phyloP scores from a whole-genome alignment of 345 rosid species.

The Gossypium australe region DNA sequence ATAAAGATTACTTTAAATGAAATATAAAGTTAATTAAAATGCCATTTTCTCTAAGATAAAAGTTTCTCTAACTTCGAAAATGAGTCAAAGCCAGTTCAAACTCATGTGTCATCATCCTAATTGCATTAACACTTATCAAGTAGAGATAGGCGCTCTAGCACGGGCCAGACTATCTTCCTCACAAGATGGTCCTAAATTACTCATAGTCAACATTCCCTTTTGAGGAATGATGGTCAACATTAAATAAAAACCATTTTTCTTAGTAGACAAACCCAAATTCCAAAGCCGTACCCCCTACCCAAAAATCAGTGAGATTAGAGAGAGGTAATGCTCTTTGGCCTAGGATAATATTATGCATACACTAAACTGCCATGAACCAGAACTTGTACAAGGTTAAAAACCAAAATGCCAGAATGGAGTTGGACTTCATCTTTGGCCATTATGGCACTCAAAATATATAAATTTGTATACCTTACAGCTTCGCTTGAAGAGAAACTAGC shows the following conservation, averaged over 20 bases:
- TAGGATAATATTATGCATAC: neutral
- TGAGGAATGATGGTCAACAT: neutral
- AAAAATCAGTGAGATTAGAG: neutral
- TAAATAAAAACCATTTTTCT: neutral
- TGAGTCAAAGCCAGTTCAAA: neutral
- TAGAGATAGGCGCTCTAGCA: neutral
- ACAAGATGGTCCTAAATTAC: neutral
- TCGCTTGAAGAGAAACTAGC: neutral
- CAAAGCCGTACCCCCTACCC: neutral
- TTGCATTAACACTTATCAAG: constrained; percentile 4
- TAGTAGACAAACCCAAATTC: neutral
- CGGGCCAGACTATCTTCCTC: neutral
- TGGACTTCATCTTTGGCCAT: neutral
- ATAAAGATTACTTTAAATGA: neutral
- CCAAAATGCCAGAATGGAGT: neutral
- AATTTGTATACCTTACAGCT: constrained; percentile 10
- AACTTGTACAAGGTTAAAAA: neutral
- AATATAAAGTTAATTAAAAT: neutral
- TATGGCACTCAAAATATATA: neutral
- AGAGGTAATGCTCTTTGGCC: neutral
- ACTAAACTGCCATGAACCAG: neutral
- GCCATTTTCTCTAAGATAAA: neutral
- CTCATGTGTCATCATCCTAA: neutral
- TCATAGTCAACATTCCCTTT: neutral
- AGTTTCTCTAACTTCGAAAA: neutral